These are phyloP conservation scores for Candida taoyuanica DNA, from an alignment of 805 yeast species.

Conservation along the genomic window DNA sequence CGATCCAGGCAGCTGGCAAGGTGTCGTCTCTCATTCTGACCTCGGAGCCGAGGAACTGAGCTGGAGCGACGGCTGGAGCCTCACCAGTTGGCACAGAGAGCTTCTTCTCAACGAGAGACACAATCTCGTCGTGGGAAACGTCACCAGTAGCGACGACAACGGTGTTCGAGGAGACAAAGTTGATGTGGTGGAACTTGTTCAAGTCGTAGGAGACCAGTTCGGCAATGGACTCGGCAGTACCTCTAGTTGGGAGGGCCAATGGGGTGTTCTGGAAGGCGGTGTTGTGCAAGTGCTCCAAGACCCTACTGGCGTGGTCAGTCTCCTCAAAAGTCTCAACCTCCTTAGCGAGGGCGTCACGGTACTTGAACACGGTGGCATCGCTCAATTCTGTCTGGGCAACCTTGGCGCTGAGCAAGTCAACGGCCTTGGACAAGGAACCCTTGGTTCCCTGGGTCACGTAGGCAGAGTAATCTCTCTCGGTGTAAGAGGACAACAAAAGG, in stretches of 20 bases:
- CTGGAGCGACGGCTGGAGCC: slow-evolving; percentile 43
- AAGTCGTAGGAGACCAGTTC: slow-evolving; percentile 58
- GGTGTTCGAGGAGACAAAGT: slow-evolving; percentile 58
- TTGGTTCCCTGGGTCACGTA: slow-evolving; percentile 51
- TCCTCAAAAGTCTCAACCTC: slow-evolving; percentile 53
- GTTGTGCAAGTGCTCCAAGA: slow-evolving; percentile 71
- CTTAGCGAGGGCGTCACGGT: slow-evolving; percentile 42
- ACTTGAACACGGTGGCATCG: slow-evolving; percentile 43
- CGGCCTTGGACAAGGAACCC: slow-evolving; percentile 48
- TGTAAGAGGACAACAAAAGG: slow-evolving; percentile 48
- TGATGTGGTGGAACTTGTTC: slow-evolving; percentile 47
- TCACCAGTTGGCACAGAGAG: slow-evolving; percentile 48
- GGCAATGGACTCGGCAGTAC: slow-evolving; percentile 62
- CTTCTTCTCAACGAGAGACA: slow-evolving; percentile 55
- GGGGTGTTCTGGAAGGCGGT: slow-evolving; percentile 87
- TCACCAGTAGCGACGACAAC: slow-evolving; percentile 73
- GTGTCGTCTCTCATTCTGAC: slow-evolving; percentile 87
- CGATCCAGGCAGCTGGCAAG: slow-evolving; percentile 71
- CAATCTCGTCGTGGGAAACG: slow-evolving; percentile 63
- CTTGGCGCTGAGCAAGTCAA: slow-evolving; percentile 44
- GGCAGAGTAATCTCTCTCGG: slow-evolving; percentile 61
- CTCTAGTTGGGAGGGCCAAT: slow-evolving; percentile 68
- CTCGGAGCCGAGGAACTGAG: slow-evolving; percentile 79
- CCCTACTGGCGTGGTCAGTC: slow-evolving; percentile 47
- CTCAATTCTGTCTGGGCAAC: slow-evolving; percentile 33